Percentiles rank a stretch among this genome's conserved stretches.
phyloP scores from a whole-genome alignment of 768 basidiomycete species.

The Asterophora parasitica region DNA sequence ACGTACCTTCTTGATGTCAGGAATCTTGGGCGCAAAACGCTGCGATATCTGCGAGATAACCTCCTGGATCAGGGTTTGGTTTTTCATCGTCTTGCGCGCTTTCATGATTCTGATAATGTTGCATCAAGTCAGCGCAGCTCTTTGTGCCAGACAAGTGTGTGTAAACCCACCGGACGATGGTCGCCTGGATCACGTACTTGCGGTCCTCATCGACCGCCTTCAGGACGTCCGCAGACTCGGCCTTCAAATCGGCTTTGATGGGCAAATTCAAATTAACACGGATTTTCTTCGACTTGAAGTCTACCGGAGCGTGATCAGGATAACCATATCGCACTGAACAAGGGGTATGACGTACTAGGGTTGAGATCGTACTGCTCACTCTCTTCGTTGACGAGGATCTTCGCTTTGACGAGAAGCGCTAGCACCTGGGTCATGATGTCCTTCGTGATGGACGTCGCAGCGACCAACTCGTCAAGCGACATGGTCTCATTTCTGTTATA shows the following conservation, averaged over 20 bases:
- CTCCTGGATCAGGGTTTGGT: constrained; percentile 84
- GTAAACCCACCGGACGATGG: constrained; percentile 69
- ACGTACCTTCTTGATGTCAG: constrained; percentile 94
- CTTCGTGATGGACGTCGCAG: constrained; percentile 78
- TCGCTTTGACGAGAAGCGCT: constrained; percentile 79
- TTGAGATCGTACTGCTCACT: constrained; percentile 90
- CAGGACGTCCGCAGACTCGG: constrained; percentile 85
- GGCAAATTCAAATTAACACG: constrained; percentile 88
- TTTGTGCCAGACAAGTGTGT: background rate
- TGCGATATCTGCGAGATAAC: constrained; percentile 88
- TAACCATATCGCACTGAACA: constrained; percentile 3
- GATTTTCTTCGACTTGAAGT: constrained; percentile 95
- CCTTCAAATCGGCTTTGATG: constrained; percentile 94
- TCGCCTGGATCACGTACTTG: constrained; percentile 95
- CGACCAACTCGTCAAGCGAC: constrained; percentile 72
- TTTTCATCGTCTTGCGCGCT: constrained; percentile 94
- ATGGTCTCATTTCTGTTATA: constrained; percentile 93
- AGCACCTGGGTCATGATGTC: constrained; percentile 74
- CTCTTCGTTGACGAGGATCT: constrained; percentile 87
- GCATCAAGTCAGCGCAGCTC: background rate
- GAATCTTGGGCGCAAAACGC: constrained; percentile 89
- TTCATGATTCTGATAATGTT: constrained; percentile 75
- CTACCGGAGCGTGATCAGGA: constrained; percentile 30
- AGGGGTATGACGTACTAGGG: constrained; percentile 40
- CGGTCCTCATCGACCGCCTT: constrained; percentile 98